Base-by-base conservation (phyloP, 345 rosid genomes). In the Lepidium africanum region DNA sequence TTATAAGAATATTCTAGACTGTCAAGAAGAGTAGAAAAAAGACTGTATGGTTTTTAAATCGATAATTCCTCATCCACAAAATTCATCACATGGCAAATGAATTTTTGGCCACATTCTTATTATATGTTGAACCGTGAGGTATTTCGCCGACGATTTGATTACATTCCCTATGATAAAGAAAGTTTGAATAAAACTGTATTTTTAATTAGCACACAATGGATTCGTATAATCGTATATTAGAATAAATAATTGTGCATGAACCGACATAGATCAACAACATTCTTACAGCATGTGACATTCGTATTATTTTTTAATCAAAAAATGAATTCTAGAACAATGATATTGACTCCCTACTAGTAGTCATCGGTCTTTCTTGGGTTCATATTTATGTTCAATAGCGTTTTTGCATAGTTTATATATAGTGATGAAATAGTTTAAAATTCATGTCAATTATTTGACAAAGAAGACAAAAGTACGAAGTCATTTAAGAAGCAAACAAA, bases 181-280 rank as follows among this genome's bases (percentile, higher is more conserved):
- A 40, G 42, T 39, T 13, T 60, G 64, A 15, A 30, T 30, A 30
- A 59, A 59, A 48, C 33, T 51, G 41, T 51, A 50, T 51, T 30
- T 59, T 12, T 59, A 59, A 37, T 57, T 30, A 30, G 0, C 65
- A 57, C 30, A 41, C 30, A 62, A 54, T 53, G 49, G 58, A 27
- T 65, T 72, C 23, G 21, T 23, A 2, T 57, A 40, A 64, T 14
- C 38, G 46, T 36, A 51, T 71, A 27, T 33, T 36, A 52, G 64
- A 40, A 46, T 72, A 64, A 63, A 48, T 57, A 72, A 57, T 10
- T 65, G 71, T 65, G 66, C 66, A 65, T 65, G 71, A 72, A 65
- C 71, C 60, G 66, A 65, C 65, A 64, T 39, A 48, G 53, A 72
- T 65, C 19, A 65, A 8, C 59, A 72, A 64, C 76, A 72, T 64